Evolutionary conservation across 805 yeast species (phyloP).

Genomic region (Monosporozyma solicola): DNA sequence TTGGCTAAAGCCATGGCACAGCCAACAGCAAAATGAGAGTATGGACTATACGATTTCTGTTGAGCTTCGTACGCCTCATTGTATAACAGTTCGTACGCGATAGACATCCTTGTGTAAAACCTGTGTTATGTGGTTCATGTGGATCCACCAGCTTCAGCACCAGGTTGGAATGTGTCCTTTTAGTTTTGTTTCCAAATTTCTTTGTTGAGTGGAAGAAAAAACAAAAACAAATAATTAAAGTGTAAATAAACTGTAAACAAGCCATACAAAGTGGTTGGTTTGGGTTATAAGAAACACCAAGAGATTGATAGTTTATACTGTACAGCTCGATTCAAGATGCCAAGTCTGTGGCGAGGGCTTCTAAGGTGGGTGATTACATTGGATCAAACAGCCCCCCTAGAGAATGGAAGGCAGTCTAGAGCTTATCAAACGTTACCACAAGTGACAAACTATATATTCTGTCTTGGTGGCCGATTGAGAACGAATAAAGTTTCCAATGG

Average conservation of each 20-base stretch:
- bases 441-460: constrained; percentile 36
- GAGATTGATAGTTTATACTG: neutral
- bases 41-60: constrained; percentile 39
- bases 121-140: no score
- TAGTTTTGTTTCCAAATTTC: neutral
- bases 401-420: neutral
- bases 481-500: constrained; percentile 30
- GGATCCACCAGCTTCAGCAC: no score
- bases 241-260: no score
- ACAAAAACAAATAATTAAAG: neutral
- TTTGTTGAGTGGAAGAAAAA: neutral
- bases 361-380: constrained; percentile 18
- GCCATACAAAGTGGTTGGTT: no score
- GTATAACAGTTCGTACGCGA: constrained; percentile 11
- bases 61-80: constrained; percentile 31
- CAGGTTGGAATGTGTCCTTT: neutral
- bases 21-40: constrained; percentile 55
- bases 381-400: constrained; percentile 15
- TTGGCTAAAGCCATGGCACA: constrained; percentile 52
- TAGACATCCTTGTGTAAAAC: neutral
- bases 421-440: constrained; percentile 18
- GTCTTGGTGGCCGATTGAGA: constrained; percentile 59
- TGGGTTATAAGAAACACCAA: neutral
- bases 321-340: neutral
- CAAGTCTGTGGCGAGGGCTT: neutral